Percentiles rank a stretch among this genome's conserved stretches.
Evolutionary conservation across 2,329 filamentous ascomycete genomes (phyloP).

Genomic region (Ilyonectria sp.): DNA sequence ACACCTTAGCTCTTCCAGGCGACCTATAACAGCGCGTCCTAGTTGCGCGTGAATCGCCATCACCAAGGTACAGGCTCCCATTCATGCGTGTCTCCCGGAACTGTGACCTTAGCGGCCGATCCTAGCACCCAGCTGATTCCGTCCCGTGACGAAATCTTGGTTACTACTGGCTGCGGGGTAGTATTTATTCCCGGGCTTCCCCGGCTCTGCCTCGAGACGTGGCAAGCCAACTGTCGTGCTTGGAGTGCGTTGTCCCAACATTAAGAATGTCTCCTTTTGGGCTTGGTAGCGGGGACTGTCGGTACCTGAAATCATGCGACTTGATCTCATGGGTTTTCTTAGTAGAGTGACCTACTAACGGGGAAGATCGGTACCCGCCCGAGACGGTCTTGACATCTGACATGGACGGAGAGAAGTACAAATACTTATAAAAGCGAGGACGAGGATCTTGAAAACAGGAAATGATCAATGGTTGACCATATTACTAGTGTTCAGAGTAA

Average conservation of each 20-base stretch:
- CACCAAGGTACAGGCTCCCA: no score
- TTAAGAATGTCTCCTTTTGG: not conserved
- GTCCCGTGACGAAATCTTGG: no score
- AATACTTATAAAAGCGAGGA: not conserved
- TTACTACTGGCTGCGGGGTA: not conserved
- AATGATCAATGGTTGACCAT: not conserved
- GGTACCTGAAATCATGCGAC: slow-evolving; percentile 4
- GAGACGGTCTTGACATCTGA: not conserved
- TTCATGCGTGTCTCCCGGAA: no score
- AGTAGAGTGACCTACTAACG: slow-evolving; percentile 1
- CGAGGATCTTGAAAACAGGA: not conserved
- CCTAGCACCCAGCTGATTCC: no score
- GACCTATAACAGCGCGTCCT: no score
- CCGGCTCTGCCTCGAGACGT: not conserved
- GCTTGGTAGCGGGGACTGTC: not conserved
- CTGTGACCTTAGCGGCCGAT: no score
- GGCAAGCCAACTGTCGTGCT: not conserved
- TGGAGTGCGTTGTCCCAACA: not conserved
- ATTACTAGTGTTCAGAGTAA: not conserved
- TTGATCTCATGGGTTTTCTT: not conserved
- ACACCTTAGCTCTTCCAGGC: no score
- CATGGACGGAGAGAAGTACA: not conserved
- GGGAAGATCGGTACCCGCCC: slow-evolving; percentile 37
- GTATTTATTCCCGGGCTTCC: not conserved
- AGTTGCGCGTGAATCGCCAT: no score